Conservation (phyloP, 768 basidiomycete species). For the Tylopilus intermedius region DNA sequence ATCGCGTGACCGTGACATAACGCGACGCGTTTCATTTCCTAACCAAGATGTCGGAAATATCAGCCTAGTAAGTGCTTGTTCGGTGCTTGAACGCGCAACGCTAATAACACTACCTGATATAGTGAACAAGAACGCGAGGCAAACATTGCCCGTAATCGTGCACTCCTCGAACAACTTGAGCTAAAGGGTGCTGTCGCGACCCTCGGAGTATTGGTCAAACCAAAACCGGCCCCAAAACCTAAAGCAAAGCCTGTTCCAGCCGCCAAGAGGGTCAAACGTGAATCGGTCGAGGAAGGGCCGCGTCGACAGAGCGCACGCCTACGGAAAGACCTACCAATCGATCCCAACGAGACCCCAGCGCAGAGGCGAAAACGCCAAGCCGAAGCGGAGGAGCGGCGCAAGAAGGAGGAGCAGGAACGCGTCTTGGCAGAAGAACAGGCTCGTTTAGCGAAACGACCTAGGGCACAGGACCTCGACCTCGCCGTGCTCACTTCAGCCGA, state of each 20-base stretch:
- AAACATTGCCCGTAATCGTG: conserved; percentile 78
- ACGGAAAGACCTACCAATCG: conserved; percentile 36
- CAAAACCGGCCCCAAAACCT: conserved; percentile 33
- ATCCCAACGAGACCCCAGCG: conserved; percentile 61
- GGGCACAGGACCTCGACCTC: conserved; percentile 63
- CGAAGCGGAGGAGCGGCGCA: conserved; percentile 51
- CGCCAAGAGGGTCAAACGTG: conserved; percentile 50
- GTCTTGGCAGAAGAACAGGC: conserved; percentile 58
- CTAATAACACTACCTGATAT: background rate
- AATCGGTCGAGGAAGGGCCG: conserved; percentile 41
- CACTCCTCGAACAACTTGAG: conserved; percentile 66
- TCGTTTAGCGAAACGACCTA: conserved; percentile 60
- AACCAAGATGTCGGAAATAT: conserved; percentile 38
- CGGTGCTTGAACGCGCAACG: background rate
- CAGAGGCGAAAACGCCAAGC: conserved; percentile 65
- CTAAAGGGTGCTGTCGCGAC: conserved; percentile 51
- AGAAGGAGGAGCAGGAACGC: conserved; percentile 58
- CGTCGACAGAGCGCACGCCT: conserved; percentile 66
- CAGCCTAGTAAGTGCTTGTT: conserved; percentile 44
- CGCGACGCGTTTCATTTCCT: conserved; percentile 24
- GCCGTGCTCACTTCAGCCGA: conserved; percentile 45
- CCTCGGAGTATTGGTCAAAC: conserved; percentile 42
- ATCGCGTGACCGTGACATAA: conserved; percentile 28
- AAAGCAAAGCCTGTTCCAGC: conserved; percentile 62
- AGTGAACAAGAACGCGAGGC: conserved; percentile 73